Base-by-base conservation (phyloP, 148 eudicot genomes). In the Tetragonia tetragonoides region DNA sequence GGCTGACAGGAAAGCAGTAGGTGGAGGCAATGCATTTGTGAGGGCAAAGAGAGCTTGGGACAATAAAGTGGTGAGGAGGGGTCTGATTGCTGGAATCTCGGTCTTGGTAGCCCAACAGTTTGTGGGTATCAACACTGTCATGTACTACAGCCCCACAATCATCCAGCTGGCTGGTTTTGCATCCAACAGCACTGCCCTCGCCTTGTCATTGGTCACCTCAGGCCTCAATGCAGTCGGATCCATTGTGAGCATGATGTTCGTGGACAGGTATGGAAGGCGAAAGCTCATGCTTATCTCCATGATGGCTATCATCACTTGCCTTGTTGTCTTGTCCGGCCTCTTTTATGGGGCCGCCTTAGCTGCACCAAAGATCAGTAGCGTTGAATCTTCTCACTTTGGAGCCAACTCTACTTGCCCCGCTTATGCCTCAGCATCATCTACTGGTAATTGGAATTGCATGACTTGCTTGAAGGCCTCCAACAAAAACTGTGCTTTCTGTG, bases 141-240 rank as follows among this genome's bases (percentile, higher is more conserved):
- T 90, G 92, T 90, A 90, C 77, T 90, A 90, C 76, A 90, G 92
- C 64, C 97, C 97, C 37, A 92, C 92, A 21, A 92, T 92, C 10
- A 90, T 92, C 21, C 97, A 92, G 61, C 77, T 92, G 10, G 93
- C 98, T 0, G 98, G 98, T 34, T 93, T 79, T 39, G 96, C 98
- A 37, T 93, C 98, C 1, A 93, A 93, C 47, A 80, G 79, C 81
- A 88, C 90, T 0, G 95, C 97, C 6, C 61, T 91, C 47, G 92
- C 92, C 16, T 89, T 91, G 20, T 89, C 95, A 40, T 85, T 91
- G 11, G 68, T 91, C 60, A 89, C 95, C 7, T 86, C 92, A 4
- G 95, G 95, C 41, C 88, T 91, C 4, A 91, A 91, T 39, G 85
- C 89, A 10, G 3, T 86, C 0, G 95, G 95, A 4, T 83, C 90